A percentile compares a stretch with the other conserved stretches of the same genome.
Conservation (phyloP, 805 yeast genomes). For the Wickerhamiella sorbophila region DNA sequence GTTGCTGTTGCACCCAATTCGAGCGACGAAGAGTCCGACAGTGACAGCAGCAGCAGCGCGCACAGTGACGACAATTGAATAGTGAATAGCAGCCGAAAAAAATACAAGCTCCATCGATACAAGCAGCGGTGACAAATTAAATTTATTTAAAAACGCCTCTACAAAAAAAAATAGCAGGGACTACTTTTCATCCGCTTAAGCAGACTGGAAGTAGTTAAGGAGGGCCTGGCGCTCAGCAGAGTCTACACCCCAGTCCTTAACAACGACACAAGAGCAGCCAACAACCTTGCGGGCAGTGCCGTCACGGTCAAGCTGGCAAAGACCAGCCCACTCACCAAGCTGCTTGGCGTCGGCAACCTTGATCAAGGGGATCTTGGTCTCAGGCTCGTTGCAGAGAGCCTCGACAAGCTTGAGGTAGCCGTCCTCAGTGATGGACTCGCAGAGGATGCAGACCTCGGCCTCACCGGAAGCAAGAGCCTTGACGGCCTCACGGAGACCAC, state of each 20-base stretch:
- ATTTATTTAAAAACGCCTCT: too few species aligned
- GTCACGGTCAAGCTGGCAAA: constrained; percentile 98
- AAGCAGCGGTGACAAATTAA: too few species aligned
- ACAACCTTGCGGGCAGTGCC: constrained; percentile 99
- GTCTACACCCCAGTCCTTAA: constrained; percentile 99
- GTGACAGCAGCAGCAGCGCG: not conserved
- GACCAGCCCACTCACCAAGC: constrained; percentile 99
- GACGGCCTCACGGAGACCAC: constrained; percentile 99
- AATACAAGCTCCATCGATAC: too few species aligned
- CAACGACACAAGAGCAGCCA: constrained; percentile 99
- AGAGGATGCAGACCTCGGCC: constrained; percentile 94
- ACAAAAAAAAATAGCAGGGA: not conserved
- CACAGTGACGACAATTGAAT: not conserved
- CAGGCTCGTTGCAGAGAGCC: constrained; percentile 98
- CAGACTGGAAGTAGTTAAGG: constrained; percentile 89
- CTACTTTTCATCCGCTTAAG: constrained; percentile 33
- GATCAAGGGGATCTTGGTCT: constrained; percentile 91
- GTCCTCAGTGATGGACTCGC: constrained; percentile 97
- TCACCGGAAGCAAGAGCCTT: constrained; percentile 96
- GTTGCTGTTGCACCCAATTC: constrained; percentile 2
- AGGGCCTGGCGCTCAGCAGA: constrained; percentile 93
- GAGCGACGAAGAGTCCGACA: constrained; percentile 3
- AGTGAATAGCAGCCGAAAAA: too few species aligned
- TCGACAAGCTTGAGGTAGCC: constrained; percentile 93
- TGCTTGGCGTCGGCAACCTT: constrained; percentile 99